Conservation (phyloP, 805 yeast species). For the Naumovozyma castellii region DNA sequence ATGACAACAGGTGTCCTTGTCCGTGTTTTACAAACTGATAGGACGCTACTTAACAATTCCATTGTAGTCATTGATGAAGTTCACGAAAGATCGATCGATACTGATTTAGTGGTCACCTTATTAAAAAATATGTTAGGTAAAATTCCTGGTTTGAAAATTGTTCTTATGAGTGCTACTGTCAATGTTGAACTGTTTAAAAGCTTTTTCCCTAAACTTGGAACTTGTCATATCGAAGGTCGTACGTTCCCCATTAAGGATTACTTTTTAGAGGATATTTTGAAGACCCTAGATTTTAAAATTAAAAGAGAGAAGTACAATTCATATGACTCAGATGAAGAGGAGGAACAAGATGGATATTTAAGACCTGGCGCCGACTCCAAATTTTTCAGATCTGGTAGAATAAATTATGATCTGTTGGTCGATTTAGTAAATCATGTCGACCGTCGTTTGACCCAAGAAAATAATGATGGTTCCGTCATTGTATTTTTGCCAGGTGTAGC, state of each 20-base stretch:
- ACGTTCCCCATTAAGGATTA: conserved; percentile 82
- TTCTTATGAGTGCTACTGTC: conserved; percentile 92
- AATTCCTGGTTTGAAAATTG: conserved; percentile 46
- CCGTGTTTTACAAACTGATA: conserved; percentile 59
- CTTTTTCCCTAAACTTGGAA: conserved; percentile 54
- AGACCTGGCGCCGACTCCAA: conserved; percentile 56
- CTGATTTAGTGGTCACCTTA: conserved; percentile 74
- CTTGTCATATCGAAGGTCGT: conserved; percentile 81
- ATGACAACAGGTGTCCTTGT: conserved; percentile 89
- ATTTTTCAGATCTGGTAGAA: conserved; percentile 54
- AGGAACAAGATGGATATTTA: conserved; percentile 32
- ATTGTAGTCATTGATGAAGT: conserved; percentile 86
- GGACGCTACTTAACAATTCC: conserved; percentile 41
- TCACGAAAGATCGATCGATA: conserved; percentile 90
- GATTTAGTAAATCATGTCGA: conserved; percentile 48
- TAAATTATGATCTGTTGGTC: conserved; percentile 67
- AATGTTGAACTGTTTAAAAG: conserved; percentile 55
- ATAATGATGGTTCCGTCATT: conserved; percentile 61
- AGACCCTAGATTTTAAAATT: conserved; percentile 47
- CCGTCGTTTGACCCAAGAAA: conserved; percentile 32
- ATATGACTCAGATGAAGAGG: conserved; percentile 16
- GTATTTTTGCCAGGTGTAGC: conserved; percentile 85
- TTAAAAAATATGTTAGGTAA: conserved; percentile 49
- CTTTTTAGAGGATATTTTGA: conserved; percentile 60
- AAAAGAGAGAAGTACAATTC: conserved; percentile 15